Conservation (phyloP, 805 yeast genomes). For the Huiozyma naganishii region DNA sequence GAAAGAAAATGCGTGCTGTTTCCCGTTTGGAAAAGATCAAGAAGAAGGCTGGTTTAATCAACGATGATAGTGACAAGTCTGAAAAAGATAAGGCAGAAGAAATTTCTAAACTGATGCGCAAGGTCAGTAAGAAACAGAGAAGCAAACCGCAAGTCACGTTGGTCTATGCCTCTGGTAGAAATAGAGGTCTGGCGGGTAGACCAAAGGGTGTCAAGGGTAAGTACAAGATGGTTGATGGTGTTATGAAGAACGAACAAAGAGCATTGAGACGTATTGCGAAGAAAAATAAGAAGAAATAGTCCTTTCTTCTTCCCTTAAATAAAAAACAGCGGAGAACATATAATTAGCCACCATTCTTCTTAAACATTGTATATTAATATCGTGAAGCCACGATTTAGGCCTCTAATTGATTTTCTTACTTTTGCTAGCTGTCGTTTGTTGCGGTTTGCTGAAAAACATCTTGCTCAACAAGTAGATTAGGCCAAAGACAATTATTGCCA, state of each 20-base stretch:
- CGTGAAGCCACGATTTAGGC: background rate
- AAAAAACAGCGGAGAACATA: too few relatives aligned
- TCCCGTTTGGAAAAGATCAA: constrained; percentile 77
- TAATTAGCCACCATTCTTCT: background rate
- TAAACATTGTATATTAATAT: background rate
- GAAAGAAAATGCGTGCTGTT: constrained; percentile 89
- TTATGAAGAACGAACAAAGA: constrained; percentile 91
- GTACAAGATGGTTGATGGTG: constrained; percentile 99
- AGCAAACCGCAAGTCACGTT: constrained; percentile 74
- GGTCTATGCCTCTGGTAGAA: constrained; percentile 78
- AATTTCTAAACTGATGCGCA: constrained; percentile 75
- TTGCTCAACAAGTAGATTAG: constrained; percentile 13
- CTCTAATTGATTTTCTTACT: background rate
- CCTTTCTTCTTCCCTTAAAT: too few relatives aligned
- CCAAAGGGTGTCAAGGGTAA: constrained; percentile 96
- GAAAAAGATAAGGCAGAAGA: constrained; percentile 94
- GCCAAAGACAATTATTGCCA: constrained; percentile 27
- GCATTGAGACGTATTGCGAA: constrained; percentile 85
- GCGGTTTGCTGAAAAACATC: constrained; percentile 2
- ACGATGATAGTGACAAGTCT: constrained; percentile 76
- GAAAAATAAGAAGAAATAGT: constrained; percentile 45
- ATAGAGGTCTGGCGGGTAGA: constrained; percentile 84
- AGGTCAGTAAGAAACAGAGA: constrained; percentile 60
- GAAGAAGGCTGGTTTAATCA: constrained; percentile 86
- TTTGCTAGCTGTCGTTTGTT: background rate